Evolutionary conservation across 2,329 filamentous ascomycete species (phyloP).

Genomic region (Microdochium paspali): DNA sequence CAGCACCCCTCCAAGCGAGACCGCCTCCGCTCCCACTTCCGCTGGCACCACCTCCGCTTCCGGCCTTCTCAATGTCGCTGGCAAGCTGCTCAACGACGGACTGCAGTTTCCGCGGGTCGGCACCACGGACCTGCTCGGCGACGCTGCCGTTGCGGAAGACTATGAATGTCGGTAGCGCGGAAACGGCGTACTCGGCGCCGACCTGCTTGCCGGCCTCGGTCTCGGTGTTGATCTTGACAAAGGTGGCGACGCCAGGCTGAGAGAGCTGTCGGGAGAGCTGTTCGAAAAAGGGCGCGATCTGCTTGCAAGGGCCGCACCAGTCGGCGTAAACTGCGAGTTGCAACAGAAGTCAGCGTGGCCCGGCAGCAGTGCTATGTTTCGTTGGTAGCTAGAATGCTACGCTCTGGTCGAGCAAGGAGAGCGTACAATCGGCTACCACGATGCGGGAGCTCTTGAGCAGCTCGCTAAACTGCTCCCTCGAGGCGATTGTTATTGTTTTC

Average conservation of each 20-base stretch:
- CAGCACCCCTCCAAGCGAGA: conserved; percentile 61
- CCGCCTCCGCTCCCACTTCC: conserved; percentile 31
- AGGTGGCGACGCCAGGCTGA: conserved; percentile 63
- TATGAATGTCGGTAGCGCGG: conserved; percentile 82
- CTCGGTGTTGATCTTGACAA: conserved; percentile 82
- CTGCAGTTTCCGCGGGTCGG: conserved; percentile 62
- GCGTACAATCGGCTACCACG: conserved; percentile 83
- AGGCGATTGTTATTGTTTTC: conserved; percentile 37
- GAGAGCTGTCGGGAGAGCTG: conserved; percentile 63
- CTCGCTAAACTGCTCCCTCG: conserved; percentile 52
- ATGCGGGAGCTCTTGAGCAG: conserved; percentile 65
- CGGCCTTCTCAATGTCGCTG: conserved; percentile 48
- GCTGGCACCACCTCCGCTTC: conserved; percentile 27
- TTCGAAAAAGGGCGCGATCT: conserved; percentile 77
- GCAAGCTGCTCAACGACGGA: conserved; percentile 62
- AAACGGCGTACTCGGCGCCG: conserved; percentile 62
- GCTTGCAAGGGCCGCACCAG: conserved; percentile 77
- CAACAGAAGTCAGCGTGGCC: conserved; percentile 2
- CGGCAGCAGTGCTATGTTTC: conserved; percentile 1
- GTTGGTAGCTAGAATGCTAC: not conserved
- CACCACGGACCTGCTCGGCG: conserved; percentile 62
- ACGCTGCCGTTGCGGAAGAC: conserved; percentile 67
- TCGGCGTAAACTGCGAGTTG: conserved; percentile 66
- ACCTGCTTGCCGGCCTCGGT: conserved; percentile 55
- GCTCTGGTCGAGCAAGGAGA: conserved; percentile 3